A percentile compares a stretch with the other conserved stretches of the same genome.
These are phyloP conservation scores for Rhododendron vialii DNA, from an alignment of 148 eudicot species.

Conservation along the genomic window DNA sequence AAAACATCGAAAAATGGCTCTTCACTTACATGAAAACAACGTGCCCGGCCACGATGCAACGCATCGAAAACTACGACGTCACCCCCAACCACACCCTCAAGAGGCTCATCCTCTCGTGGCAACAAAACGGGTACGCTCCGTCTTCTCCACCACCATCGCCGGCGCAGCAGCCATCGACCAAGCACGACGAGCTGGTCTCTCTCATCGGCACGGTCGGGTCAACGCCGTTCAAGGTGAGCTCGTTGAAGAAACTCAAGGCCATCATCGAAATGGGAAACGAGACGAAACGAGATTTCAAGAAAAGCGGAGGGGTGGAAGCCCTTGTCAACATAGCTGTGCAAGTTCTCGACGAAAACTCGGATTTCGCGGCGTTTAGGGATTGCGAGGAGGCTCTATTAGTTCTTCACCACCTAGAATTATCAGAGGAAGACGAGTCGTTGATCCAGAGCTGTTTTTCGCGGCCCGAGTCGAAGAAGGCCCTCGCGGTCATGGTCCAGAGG, in stretches of 20 bases:
- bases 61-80: constrained; percentile 13
- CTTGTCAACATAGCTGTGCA: constrained; percentile 28
- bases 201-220: constrained; percentile 29
- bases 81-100: constrained; percentile 53
- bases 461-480: constrained; percentile 28
- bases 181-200: constrained; percentile 29
- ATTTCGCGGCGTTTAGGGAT: constrained; percentile 39
- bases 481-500: constrained; percentile 40
- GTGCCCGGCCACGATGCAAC: constrained; percentile 51
- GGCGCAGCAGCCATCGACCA: constrained; percentile 1
- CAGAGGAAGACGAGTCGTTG: constrained; percentile 24
- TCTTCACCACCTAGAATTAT: constrained; percentile 12
- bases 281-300: constrained; percentile 18
- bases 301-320: constrained; percentile 27
- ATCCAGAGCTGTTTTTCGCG: constrained; percentile 10
- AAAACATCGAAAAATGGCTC: constrained; percentile 48
- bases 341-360: constrained; percentile 28
- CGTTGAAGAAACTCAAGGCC: constrained; percentile 25
- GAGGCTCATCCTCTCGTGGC: constrained; percentile 41
- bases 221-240: constrained; percentile 44
- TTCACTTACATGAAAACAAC: constrained; percentile 31
- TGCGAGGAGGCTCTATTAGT: constrained; percentile 45
- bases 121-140: background rate
- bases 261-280: constrained; percentile 30
- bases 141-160: constrained; percentile 1